Evolutionary conservation across 371 early-diverging fungal genomes (phyloP), one percentile per base, ranked within the genome.

Genomic region (Mucor plumbeus): DNA sequence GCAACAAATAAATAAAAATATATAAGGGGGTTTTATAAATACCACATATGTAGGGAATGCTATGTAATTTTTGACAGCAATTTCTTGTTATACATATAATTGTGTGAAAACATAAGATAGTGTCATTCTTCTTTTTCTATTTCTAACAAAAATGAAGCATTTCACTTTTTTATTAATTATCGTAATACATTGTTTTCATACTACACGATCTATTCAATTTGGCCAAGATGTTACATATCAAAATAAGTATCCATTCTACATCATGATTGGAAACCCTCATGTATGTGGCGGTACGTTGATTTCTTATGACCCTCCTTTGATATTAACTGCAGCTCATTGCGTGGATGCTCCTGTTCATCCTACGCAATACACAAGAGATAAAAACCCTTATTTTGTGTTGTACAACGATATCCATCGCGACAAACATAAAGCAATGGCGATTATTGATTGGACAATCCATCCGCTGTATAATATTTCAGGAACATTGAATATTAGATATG

Each of bases 261-360:
- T 77, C 4, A 77, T 77, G 77, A 63, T 84, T 9, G 80, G 80
- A 21, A 80, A 78, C 38, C 84, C 84, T 8, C 84, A 84, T 60
- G 68, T 84, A 3, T 84, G 84, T 36, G 84, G 84, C 21, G 82
- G 84, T 6, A 63, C 77, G 4, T 47, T 84, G 17, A 10, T 84
- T 9, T 80, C 80, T 0, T 73, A 78, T 41, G 74, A 80, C 36
- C 84, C 84, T 6, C 64, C 82, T 7, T 60, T 67, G 21, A 66
- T 84, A 26, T 65, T 84, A 39, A 84, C 84, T 63, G 82, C 84
- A 19, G 84, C 84, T 0, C 84, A 84, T 59, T 84, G 84, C 63
- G 69, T 84, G 7, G 82, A 78, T 63, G 74, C 74, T 0, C 61
- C 63, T 17, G 56, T 58, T 15, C 70, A 73, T 10, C 64, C 64